Base-by-base conservation (phyloP, 306 rosid genomes). In the Comarum palustre region DNA sequence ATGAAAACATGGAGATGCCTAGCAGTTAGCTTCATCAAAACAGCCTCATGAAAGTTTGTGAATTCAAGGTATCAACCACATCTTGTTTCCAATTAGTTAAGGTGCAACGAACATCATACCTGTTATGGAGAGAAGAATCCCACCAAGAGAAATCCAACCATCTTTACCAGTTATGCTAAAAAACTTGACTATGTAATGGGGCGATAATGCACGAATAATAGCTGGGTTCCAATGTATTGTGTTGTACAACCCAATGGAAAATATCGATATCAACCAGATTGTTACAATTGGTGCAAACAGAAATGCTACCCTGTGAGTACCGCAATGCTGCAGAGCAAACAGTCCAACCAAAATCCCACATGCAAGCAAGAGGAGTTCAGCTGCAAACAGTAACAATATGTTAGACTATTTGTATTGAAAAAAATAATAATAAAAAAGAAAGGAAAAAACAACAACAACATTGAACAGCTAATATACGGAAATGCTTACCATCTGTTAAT, bases 111-210 rank as follows among this genome's bases (percentile, higher is more conserved):
- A 61, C 24, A 76, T 75, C 90, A 70, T 89, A 91, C 97, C 97
- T 61, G 97, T 89, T 82, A 83, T 87, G 63, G 90, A 85, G 25
- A 91, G 91, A 77, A 91, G 96, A 77, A 91, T 41, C 76, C 97
- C 97, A 70, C 96, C 97, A 8, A 91, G 97, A 75, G 97, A 86
- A 77, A 89, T 77, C 96, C 93, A 92, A 58, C 97, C 96, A 73
- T 84, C 91, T 89, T 84, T 87, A 54, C 96, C 96, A 68, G 92
- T 89, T 78, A 71, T 73, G 7, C 43, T 59, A 22, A 91, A 91
- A 82, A 89, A 91, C 84, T 86, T 87, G 80, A 87, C 24, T 75
- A 87, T 74, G 78, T 91, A 89, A 81, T 89, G 58, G 15, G 97
- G 97, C 3, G 96, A 91, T 25, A 91, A 13, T 63, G 90, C 96